A percentile compares a stretch with the other conserved stretches of the same genome.
These are phyloP conservation scores for Fistulifera pelliculosa DNA, from an alignment of 108 stramenopile genomes.

Conservation along the genomic window DNA sequence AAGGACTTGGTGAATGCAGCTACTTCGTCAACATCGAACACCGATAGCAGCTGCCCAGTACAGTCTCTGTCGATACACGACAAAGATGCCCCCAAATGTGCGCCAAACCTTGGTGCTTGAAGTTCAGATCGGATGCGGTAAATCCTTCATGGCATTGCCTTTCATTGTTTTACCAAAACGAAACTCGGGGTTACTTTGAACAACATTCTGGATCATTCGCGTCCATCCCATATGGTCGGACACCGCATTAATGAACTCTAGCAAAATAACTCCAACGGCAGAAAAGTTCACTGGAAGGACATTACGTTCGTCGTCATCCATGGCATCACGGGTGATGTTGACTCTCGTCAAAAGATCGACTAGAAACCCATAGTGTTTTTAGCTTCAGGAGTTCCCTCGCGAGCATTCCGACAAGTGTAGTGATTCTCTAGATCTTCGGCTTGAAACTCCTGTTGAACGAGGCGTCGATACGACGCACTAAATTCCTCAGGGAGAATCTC, in stretches of 20 bases:
- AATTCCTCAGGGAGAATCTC: conserved; percentile 3
- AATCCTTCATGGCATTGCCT: background rate
- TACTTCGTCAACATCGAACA: background rate
- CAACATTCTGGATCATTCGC: background rate
- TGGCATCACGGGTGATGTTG: background rate
- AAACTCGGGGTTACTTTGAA: background rate
- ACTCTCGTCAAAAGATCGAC: background rate
- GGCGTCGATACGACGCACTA: background rate
- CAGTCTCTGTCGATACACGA: background rate
- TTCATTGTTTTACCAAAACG: background rate
- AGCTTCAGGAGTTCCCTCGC: too few species aligned
- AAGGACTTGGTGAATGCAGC: background rate
- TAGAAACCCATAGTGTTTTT: background rate
- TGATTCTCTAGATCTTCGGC: background rate
- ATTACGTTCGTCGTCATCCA: conserved; percentile 2
- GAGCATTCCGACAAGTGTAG: too few species aligned
- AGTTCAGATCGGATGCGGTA: background rate
- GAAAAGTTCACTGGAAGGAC: conserved; percentile 1
- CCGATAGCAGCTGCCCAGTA: background rate
- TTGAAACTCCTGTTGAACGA: background rate
- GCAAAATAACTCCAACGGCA: background rate
- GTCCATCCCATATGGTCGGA: too few species aligned
- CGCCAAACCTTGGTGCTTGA: background rate
- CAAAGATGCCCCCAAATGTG: background rate
- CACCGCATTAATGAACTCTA: too few species aligned